Percentiles rank a stretch among this genome's conserved stretches.
Evolutionary conservation across 495 filamentous ascomycete genomes (phyloP).

Genomic region (Friedmanniomyces endolithicus): DNA sequence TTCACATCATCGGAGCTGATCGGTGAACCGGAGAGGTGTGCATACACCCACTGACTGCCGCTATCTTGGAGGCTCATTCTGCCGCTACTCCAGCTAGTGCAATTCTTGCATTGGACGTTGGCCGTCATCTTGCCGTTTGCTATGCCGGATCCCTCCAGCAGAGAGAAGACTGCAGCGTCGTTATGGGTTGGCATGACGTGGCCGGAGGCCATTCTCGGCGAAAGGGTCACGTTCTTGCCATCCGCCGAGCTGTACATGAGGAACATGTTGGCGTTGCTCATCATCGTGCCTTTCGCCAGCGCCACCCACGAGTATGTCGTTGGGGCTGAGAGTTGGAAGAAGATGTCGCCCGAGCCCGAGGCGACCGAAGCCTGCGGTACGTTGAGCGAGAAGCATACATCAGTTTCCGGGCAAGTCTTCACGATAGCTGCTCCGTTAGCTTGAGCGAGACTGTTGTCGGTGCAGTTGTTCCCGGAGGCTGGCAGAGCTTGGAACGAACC

Average conservation of each 20-base stretch:
- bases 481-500: background rate
- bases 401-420: slow-evolving; percentile 15
- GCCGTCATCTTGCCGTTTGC: slow-evolving; percentile 29
- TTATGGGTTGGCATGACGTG: slow-evolving; percentile 23
- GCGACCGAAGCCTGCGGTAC: slow-evolving; percentile 26
- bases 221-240: slow-evolving; percentile 32
- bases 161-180: slow-evolving; percentile 22
- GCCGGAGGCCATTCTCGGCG: slow-evolving; percentile 23
- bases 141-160: slow-evolving; percentile 30
- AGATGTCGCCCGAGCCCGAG: slow-evolving; percentile 30
- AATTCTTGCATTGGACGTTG: slow-evolving; percentile 37
- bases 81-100: slow-evolving; percentile 42
- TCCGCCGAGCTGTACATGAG: slow-evolving; percentile 26
- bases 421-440: background rate
- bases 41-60: slow-evolving; percentile 52
- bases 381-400: slow-evolving; percentile 30
- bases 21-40: slow-evolving; percentile 44
- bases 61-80: slow-evolving; percentile 33
- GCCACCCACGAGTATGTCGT: slow-evolving; percentile 28
- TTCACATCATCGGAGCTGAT: slow-evolving; percentile 40
- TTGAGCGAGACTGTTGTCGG: background rate
- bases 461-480: background rate
- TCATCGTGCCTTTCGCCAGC: slow-evolving; percentile 28
- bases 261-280: slow-evolving; percentile 31
- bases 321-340: slow-evolving; percentile 30